Evolutionary conservation across 257 asterid genomes (phyloP), one percentile per base, ranked within the genome.

Genomic region (Ophiorrhiza pumila): DNA sequence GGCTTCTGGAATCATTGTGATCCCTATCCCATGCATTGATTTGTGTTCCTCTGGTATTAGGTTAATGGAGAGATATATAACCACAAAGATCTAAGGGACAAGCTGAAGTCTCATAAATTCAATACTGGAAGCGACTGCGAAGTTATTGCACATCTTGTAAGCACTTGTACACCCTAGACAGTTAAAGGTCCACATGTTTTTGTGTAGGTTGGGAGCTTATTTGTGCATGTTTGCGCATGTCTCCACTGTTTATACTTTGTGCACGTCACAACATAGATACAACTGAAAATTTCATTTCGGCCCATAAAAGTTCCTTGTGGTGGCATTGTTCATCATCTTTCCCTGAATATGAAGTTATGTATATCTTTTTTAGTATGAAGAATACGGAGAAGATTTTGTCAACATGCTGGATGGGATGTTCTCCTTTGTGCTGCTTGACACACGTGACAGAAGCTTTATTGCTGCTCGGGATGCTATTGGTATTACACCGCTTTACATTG

Each of bases 401-500:
- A 77, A 88, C 85, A 90, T 92, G 99, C 77, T 95, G 85, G 99
- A 95, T 80, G 99, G 99, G 76, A 95, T 95, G 99, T 95, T 95
- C 76, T 90, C 99, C 56, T 95, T 95, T 80, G 99, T 95, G 84
- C 98, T 95, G 80, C 96, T 95, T 76, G 98, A 95, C 83, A 95
- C 97, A 74, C 96, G 96, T 53, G 96, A 92, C 72, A 92, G 89
- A 80, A 89, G 96, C 85, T 92, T 87, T 85, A 95, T 95, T 70
- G 99, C 99, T 83, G 98, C 98, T 75, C 97, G 99, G 79, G 99
- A 95, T 90, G 97, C 98, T 76, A 92, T 95, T 80, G 99, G 99
- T 55, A 95, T 95, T 78, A 90, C 98, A 52, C 98, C 99, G 63
- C 98, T 95, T 80, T 95, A 95, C 82, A 63, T 92, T 34, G 99